Percentiles rank a stretch among this genome's conserved stretches.
phyloP scores from a whole-genome alignment of 768 basidiomycete species.

The Rhizopogon roseolus region DNA sequence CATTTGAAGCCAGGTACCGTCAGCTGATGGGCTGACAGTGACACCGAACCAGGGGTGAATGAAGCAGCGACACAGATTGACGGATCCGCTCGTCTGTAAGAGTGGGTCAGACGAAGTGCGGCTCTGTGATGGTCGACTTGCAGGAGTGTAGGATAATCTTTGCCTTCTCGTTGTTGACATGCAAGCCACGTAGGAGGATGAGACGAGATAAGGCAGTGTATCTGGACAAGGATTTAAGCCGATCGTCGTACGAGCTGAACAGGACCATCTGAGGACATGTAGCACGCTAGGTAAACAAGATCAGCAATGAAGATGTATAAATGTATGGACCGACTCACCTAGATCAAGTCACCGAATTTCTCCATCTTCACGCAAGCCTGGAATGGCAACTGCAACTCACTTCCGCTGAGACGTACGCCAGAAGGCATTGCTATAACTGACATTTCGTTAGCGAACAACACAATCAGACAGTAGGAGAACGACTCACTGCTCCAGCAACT shows the following conservation, averaged over 20 bases:
- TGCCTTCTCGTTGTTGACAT: constrained; percentile 99
- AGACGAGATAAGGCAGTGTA: constrained; percentile 99
- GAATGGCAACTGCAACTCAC: constrained; percentile 97
- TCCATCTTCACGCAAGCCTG: constrained; percentile 99
- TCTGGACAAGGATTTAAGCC: constrained; percentile 98
- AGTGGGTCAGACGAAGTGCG: constrained; percentile 97
- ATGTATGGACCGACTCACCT: constrained; percentile 39
- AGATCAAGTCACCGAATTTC: constrained; percentile 97
- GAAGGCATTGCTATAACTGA: constrained; percentile 75
- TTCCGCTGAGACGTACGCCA: constrained; percentile 99
- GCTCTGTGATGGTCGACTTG: constrained; percentile 94
- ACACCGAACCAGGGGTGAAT: constrained; percentile 97
- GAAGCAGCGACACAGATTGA: constrained; percentile 92
- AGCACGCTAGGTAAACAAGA: constrained; percentile 57
- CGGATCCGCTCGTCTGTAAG: constrained; percentile 92
- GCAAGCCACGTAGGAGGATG: constrained; percentile 92
- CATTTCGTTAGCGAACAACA: background rate
- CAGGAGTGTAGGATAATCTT: constrained; percentile 98
- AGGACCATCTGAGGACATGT: constrained; percentile 99
- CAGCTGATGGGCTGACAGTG: constrained; percentile 87
- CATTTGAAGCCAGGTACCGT: constrained; percentile 95
- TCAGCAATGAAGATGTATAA: background rate
- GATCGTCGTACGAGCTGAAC: constrained; percentile 97
- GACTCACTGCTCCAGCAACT: constrained; percentile 81
- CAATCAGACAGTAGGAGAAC: constrained; percentile 2